Percentiles rank a stretch among this genome's conserved stretches.
Conservation (phyloP, 2,329 filamentous ascomycete genomes). For the Colletotrichum sp. region DNA sequence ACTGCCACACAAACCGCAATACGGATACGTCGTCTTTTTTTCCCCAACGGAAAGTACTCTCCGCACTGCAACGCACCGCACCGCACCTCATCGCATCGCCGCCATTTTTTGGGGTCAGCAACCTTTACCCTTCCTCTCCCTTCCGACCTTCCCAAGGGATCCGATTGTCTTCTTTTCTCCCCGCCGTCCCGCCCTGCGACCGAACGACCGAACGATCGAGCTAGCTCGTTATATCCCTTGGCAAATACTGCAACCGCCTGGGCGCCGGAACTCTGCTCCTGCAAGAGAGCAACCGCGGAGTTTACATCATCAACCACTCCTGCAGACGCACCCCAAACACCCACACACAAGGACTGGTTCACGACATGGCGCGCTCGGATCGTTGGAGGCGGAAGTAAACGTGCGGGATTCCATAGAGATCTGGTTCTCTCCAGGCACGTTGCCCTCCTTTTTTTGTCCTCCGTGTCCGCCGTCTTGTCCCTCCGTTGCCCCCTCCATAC, state of each 20-base stretch:
- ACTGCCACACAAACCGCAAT: neutral
- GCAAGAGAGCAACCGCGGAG: neutral
- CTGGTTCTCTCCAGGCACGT: constrained; percentile 16
- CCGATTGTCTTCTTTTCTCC: neutral
- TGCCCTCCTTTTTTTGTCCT: neutral
- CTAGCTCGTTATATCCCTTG: neutral
- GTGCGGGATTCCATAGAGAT: constrained; percentile 18
- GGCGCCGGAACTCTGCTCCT: constrained; percentile 16
- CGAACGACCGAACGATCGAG: neutral
- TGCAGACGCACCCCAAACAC: neutral
- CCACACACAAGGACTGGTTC: neutral
- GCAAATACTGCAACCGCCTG: neutral
- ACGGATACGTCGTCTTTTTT: neutral
- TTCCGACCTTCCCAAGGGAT: constrained; percentile 7
- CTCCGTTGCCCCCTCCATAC: neutral
- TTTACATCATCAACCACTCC: neutral
- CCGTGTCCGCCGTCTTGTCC: neutral
- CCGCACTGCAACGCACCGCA: neutral
- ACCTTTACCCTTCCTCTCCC: neutral
- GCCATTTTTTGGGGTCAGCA: neutral
- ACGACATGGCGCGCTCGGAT: constrained; percentile 21
- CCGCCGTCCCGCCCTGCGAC: neutral
- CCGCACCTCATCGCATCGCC: neutral
- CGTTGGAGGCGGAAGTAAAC: constrained; percentile 19
- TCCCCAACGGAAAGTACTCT: constrained; percentile 14